These are phyloP conservation scores for Malus hybrid DNA, from an alignment of 331 rosid genomes.

Conservation along the genomic window DNA sequence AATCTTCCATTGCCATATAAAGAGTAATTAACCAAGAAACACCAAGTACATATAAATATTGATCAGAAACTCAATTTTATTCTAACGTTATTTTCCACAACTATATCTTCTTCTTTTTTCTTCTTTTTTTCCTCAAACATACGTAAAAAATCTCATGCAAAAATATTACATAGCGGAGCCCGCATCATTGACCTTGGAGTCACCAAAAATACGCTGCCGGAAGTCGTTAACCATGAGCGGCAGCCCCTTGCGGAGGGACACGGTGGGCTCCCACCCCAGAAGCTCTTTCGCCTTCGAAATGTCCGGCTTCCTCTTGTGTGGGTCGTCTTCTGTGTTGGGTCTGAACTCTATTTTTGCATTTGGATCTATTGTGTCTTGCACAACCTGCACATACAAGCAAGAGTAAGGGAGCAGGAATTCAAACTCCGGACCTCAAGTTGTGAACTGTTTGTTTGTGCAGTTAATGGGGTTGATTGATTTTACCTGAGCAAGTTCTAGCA, in stretches of 20 bases:
- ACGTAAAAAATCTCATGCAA: background rate
- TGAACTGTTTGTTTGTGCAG: background rate
- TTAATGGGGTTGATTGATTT: background rate
- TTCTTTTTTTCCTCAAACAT: background rate
- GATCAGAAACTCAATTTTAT: background rate
- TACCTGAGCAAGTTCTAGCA: conserved; percentile 98
- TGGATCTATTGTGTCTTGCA: conserved; percentile 81
- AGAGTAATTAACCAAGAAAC: background rate
- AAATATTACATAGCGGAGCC: background rate
- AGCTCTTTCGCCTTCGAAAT: conserved; percentile 82
- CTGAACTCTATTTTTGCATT: conserved; percentile 83
- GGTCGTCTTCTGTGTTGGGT: conserved; percentile 92
- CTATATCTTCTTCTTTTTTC: background rate
- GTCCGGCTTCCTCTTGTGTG: conserved; percentile 89
- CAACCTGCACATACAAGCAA: conserved; percentile 41
- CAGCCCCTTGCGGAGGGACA: conserved; percentile 83
- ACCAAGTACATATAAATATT: background rate
- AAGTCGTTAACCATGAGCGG: conserved; percentile 85
- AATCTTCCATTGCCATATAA: conserved; percentile 4
- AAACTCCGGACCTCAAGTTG: background rate
- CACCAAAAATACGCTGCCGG: conserved; percentile 60
- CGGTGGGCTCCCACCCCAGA: conserved; percentile 81
- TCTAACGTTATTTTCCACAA: background rate
- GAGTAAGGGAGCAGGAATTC: background rate
- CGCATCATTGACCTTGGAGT: conserved; percentile 15